These are phyloP conservation scores for Thozetella sp. DNA, from an alignment of 495 filamentous ascomycete genomes.

Conservation along the genomic window DNA sequence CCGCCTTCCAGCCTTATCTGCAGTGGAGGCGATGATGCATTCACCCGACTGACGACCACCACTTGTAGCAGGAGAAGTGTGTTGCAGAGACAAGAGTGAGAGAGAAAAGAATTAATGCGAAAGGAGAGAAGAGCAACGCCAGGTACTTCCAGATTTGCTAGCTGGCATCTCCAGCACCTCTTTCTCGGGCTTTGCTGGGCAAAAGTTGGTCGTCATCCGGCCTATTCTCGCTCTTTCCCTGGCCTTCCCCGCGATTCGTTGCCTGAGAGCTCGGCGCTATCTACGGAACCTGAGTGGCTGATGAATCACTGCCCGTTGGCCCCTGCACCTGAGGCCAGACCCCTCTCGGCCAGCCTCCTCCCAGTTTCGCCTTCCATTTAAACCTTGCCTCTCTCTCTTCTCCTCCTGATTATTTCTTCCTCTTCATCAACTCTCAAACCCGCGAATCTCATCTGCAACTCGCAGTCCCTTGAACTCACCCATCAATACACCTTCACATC, in stretches of 20 bases:
- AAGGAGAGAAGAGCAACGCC: no score
- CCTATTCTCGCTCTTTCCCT: conserved; percentile 28
- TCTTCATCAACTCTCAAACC: conserved; percentile 13
- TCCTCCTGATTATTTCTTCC: conserved; percentile 7
- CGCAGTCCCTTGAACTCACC: conserved; percentile 13
- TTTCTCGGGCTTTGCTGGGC: no score
- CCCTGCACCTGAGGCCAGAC: conserved; percentile 36
- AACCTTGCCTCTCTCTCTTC: conserved; percentile 11
- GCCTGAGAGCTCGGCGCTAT: background rate
- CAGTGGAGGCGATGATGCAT: background rate
- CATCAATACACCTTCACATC: conserved; percentile 6
- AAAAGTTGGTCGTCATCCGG: conserved; percentile 13
- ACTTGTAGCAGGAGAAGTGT: no score
- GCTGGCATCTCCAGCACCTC: no score
- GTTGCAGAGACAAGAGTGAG: no score
- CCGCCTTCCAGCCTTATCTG: conserved; percentile 2
- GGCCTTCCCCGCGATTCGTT: conserved; percentile 25
- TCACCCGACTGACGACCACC: background rate
- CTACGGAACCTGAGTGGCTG: conserved; percentile 1
- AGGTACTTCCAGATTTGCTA: background rate
- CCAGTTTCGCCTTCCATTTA: conserved; percentile 40
- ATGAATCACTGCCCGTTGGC: conserved; percentile 15
- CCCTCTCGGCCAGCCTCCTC: conserved; percentile 29
- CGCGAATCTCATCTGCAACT: conserved; percentile 22
- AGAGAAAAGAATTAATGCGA: no score